Percentiles rank a stretch among this genome's conserved stretches.
phyloP scores from a whole-genome alignment of 495 filamentous ascomycete genomes.

The Parachaetomium inaequale region DNA sequence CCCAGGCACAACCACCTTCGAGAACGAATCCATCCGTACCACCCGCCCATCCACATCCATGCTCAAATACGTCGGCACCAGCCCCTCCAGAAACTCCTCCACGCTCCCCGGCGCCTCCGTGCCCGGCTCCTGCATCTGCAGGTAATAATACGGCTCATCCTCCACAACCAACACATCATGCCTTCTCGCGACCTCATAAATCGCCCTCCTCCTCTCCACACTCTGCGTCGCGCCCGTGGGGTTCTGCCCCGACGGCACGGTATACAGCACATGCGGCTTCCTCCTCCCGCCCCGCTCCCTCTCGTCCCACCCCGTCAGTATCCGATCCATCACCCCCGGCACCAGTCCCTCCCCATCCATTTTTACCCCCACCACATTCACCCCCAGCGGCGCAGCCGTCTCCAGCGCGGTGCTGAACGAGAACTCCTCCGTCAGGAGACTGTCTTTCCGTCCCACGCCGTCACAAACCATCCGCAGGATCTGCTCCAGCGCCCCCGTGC shows the following conservation, averaged over 20 bases:
- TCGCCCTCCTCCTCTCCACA: conserved; percentile 56
- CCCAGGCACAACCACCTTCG: conserved; percentile 76
- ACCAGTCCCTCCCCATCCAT: conserved; percentile 79
- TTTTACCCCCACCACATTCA: conserved; percentile 64
- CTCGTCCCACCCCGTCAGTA: conserved; percentile 66
- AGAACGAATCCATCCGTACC: conserved; percentile 74
- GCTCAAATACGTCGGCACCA: conserved; percentile 61
- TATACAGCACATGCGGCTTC: conserved; percentile 79
- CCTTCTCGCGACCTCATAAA: conserved; percentile 74
- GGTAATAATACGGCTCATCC: conserved; percentile 95
- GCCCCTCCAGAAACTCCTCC: conserved; percentile 47
- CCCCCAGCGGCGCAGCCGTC: conserved; percentile 71
- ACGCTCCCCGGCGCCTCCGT: conserved; percentile 23
- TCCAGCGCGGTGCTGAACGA: conserved; percentile 81
- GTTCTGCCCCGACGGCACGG: conserved; percentile 84
- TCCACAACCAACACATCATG: conserved; percentile 87
- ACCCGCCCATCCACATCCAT: conserved; percentile 65
- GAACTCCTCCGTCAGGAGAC: conserved; percentile 78
- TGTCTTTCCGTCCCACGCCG: conserved; percentile 57
- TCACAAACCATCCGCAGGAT: conserved; percentile 73
- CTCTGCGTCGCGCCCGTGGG: conserved; percentile 85
- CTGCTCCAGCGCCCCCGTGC: conserved; percentile 73
- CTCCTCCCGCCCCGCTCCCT: conserved; percentile 49
- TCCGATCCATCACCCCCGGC: conserved; percentile 59
- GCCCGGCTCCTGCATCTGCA: conserved; percentile 89